Conservation (phyloP, 192 early-diverging fungal species). For the Gaertneriomyces semiglobifer region DNA sequence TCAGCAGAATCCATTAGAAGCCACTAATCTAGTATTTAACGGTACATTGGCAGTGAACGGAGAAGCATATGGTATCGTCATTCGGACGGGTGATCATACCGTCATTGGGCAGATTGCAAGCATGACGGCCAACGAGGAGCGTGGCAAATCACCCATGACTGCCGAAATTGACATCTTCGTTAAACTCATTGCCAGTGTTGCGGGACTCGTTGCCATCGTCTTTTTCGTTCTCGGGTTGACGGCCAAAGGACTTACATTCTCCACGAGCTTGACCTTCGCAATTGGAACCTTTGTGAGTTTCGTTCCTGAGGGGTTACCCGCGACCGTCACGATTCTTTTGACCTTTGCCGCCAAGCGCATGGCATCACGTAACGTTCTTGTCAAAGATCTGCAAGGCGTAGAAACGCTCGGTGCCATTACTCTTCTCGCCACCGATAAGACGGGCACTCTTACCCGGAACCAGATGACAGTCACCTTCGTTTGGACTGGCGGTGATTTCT, state of each 20-base stretch:
- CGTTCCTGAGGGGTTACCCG: constrained; percentile 92
- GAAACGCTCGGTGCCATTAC: constrained; percentile 97
- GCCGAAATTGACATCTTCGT: constrained; percentile 77
- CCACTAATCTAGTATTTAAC: constrained; percentile 88
- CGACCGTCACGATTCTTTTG: constrained; percentile 90
- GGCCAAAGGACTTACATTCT: constrained; percentile 47
- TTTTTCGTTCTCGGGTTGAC: constrained; percentile 80
- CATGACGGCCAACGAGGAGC: constrained; percentile 75
- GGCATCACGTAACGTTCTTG: constrained; percentile 82
- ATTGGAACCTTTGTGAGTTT: constrained; percentile 76
- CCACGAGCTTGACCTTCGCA: constrained; percentile 70
- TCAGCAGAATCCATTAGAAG: constrained; percentile 82
- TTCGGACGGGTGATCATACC: constrained; percentile 88
- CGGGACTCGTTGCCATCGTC: constrained; percentile 67
- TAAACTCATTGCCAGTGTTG: constrained; percentile 78
- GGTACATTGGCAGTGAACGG: constrained; percentile 75
- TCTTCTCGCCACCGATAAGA: constrained; percentile 94
- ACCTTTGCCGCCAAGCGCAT: constrained; percentile 95
- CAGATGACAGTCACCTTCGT: constrained; percentile 95
- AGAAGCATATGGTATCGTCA: constrained; percentile 88
- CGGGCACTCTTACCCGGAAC: constrained; percentile 93
- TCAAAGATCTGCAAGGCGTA: constrained; percentile 94
- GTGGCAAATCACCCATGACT: constrained; percentile 68
- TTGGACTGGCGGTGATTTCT: constrained; percentile 75
- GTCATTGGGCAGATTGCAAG: constrained; percentile 94